A percentile compares a stretch with the other conserved stretches of the same genome.
Evolutionary conservation across 2,329 filamentous ascomycete genomes (phyloP).

Genomic region (Fusarium mundagurra): DNA sequence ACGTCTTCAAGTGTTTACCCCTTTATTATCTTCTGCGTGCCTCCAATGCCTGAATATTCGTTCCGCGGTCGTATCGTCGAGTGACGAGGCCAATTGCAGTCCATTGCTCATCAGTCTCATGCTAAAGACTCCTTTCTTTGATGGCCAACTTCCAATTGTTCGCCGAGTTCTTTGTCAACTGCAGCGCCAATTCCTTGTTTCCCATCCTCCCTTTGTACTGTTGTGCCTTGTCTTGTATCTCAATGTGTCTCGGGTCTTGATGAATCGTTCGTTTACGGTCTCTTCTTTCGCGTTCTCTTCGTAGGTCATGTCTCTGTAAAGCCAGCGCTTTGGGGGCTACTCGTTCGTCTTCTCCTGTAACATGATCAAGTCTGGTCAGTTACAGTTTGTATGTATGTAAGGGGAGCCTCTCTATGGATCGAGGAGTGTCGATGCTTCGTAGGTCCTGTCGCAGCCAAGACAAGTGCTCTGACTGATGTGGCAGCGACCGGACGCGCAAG

Average conservation of each 20-base stretch:
- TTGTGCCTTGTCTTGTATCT: too few species aligned
- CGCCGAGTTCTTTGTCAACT: not conserved
- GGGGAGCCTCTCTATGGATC: too few species aligned
- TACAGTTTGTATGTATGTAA: not conserved
- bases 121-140: not conserved
- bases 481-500: not conserved
- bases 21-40: fast-evolving
- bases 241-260: not conserved
- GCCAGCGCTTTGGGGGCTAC: not conserved
- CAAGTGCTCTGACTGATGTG: not conserved
- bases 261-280: not conserved
- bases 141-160: not conserved
- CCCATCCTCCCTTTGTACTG: too few species aligned
- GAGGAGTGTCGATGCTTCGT: not conserved
- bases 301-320: not conserved
- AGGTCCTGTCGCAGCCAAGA: not conserved
- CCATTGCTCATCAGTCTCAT: not conserved
- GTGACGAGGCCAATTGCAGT: not conserved
- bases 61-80: not conserved
- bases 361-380: not conserved
- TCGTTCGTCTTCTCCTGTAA: not conserved
- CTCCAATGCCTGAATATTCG: not conserved
- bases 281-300: not conserved
- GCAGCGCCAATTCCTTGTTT: fast-evolving
- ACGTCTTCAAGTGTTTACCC: not conserved